These are phyloP conservation scores for Pythium sp. DNA, from an alignment of 352 stramenopile species.

Conservation along the genomic window DNA sequence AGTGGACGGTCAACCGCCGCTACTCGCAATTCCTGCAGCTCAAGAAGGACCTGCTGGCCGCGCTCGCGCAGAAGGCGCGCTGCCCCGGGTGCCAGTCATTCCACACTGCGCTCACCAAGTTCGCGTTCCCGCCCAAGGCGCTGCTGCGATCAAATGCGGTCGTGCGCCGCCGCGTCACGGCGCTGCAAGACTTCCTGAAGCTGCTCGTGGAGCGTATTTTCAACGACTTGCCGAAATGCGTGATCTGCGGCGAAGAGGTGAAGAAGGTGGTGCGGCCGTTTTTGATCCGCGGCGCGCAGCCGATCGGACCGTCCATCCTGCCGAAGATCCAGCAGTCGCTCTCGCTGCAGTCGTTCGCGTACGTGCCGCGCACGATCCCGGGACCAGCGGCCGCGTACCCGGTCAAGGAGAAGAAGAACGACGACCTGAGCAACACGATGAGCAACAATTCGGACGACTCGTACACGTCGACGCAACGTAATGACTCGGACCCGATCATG, in stretches of 20 bases:
- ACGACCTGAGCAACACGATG: constrained; percentile 15
- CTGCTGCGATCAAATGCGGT: constrained; percentile 69
- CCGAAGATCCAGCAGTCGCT: constrained; percentile 75
- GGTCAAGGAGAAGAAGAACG: constrained; percentile 5
- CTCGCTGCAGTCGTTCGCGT: constrained; percentile 61
- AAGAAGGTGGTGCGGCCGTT: constrained; percentile 78
- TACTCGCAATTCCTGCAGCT: constrained; percentile 87
- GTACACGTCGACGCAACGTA: constrained; percentile 48
- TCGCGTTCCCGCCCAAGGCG: constrained; percentile 66
- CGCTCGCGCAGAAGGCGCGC: constrained; percentile 32
- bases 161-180: constrained; percentile 60
- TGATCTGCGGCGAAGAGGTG: constrained; percentile 57
- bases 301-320: constrained; percentile 64
- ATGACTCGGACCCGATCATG: constrained; percentile 43
- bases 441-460: constrained; percentile 47
- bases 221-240: constrained; percentile 74
- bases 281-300: constrained; percentile 72
- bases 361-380: constrained; percentile 40
- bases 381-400: not conserved
- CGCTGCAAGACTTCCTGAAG: constrained; percentile 76
- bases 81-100: constrained; percentile 73
- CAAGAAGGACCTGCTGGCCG: constrained; percentile 58
- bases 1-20: constrained; percentile 84
- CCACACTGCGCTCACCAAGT: constrained; percentile 52
- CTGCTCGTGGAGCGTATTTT: constrained; percentile 64